Base-by-base conservation (phyloP, 768 basidiomycete species). In the Lepiota subincarnata region DNA sequence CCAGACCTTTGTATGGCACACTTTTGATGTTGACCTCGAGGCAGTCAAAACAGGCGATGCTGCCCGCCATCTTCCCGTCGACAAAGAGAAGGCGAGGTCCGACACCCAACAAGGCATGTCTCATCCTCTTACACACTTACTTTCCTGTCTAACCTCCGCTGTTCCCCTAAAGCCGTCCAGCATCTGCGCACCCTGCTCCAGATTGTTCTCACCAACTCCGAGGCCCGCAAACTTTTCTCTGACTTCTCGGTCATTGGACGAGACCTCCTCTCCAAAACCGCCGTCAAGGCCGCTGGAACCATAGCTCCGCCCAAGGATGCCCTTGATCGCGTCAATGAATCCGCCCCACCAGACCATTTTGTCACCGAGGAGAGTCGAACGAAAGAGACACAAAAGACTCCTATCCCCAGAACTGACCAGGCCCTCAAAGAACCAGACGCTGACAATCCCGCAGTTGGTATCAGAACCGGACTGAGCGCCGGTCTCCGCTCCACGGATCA, bases 141-240 rank as follows among this genome's bases (percentile, higher is more conserved):
- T 42, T 5, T 38, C 2, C 14, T 7, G 45, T 12, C 5, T n/a
- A 10, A 34, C 38, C 48, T 12, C 52, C 13, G 22, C 8, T 19
- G 1, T 31, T 47, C 13, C 19, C 1, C n/a, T 55, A 6, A 56
- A 89, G 92, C 92, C 18, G 81, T 89, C 42, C 78, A 79, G 51
- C 92, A 98, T 69, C 81, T 98, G 13, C 90, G 94, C 59, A 94
- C 93, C 0, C 80, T 99, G 43, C 75, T 91, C 55, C 81, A 82
- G 39, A 86, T 98, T 62, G 76, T 98, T 62, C 76, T 93, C 57
- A 96, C 95, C 65, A 99, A 99, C 72, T 87, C 89, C 0, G 90
- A 96, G 71, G 87, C 89, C 26, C 87, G 93, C 62, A 96, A 97
- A 67, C 83, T 97, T 24, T 70, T 95, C 48, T 79, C 83, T 1